Percentiles rank a stretch among this genome's conserved stretches.
These are phyloP conservation scores for Cordyceps cateniannulata DNA, from an alignment of 2,329 filamentous ascomycete species.

Conservation along the genomic window DNA sequence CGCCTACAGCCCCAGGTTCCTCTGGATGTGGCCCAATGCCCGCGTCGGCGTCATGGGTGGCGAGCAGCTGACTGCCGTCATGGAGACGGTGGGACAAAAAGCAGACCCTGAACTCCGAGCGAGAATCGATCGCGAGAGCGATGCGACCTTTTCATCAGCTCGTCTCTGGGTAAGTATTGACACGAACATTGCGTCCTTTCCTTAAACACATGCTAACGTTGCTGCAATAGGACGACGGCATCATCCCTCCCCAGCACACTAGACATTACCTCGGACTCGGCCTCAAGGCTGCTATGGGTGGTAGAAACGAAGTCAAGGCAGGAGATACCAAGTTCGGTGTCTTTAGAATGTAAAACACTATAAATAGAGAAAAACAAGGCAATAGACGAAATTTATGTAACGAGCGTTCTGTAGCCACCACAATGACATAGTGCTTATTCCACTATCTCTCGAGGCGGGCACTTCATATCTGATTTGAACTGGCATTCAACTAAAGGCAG, in stretches of 20 bases:
- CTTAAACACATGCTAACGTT: not conserved
- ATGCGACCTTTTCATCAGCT: conserved; percentile 81
- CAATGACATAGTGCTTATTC: not conserved
- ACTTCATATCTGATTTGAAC: not conserved
- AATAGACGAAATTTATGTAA: not conserved
- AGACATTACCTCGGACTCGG: conserved; percentile 65
- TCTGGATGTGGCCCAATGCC: conserved; percentile 99
- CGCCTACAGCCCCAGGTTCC: conserved; percentile 82
- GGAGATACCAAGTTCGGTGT: conserved; percentile 69
- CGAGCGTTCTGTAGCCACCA: not conserved
- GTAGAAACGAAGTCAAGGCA: conserved; percentile 53
- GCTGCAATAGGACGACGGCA: conserved; percentile 59
- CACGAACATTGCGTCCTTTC: not conserved
- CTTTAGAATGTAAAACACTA: conserved; percentile 65
- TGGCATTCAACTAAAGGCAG: not conserved
- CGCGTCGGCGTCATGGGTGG: conserved; percentile 93
- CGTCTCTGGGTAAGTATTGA: conserved; percentile 66
- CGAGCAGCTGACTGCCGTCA: conserved; percentile 85
- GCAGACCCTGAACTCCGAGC: conserved; percentile 74
- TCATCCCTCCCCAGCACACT: conserved; percentile 73
- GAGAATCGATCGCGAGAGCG: conserved; percentile 83
- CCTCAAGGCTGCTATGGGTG: conserved; percentile 64
- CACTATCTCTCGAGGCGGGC: too few relatives aligned
- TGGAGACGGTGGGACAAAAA: conserved; percentile 86
- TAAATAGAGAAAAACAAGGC: not conserved